Percentiles rank a stretch among this genome's conserved stretches.
Evolutionary conservation across 108 stramenopile genomes (phyloP).

Genomic region (Stephanodiscus triporus): DNA sequence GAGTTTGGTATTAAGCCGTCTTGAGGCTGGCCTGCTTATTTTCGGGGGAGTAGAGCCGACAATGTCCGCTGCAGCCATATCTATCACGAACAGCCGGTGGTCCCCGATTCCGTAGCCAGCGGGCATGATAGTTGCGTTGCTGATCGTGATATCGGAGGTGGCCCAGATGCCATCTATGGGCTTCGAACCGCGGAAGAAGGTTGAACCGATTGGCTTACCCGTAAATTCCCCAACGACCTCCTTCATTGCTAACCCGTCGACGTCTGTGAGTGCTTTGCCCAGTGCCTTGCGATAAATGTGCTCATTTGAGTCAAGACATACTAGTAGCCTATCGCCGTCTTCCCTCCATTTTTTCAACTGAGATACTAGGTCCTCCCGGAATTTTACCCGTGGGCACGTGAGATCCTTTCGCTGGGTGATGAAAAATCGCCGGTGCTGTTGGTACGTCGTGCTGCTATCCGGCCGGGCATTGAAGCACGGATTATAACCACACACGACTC

Average conservation of each 20-base stretch:
- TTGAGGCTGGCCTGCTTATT: neutral
- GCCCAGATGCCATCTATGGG: conserved; percentile 21
- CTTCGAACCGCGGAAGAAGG: neutral
- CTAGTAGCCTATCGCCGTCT: neutral
- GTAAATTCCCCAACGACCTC: neutral
- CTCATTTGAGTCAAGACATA: neutral
- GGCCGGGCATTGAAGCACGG: neutral
- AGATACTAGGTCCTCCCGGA: neutral
- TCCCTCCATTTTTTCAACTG: neutral
- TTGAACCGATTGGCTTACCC: neutral
- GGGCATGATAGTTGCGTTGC: conserved; percentile 10
- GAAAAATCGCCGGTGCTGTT: neutral
- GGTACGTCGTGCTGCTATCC: neutral
- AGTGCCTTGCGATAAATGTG: neutral
- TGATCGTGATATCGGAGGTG: neutral
- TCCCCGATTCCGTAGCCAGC: conserved; percentile 9
- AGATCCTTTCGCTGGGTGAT: neutral
- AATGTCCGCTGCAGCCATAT: neutral
- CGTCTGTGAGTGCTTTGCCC: neutral
- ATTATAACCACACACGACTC: neutral
- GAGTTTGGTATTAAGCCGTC: neutral
- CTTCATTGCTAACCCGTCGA: neutral
- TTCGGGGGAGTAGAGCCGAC: neutral
- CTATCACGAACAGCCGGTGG: conserved; percentile 2
- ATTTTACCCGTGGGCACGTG: neutral